phyloP scores from a whole-genome alignment of 1,284 basidiomycete genomes.

The Cryptococcus neoformans region DNA sequence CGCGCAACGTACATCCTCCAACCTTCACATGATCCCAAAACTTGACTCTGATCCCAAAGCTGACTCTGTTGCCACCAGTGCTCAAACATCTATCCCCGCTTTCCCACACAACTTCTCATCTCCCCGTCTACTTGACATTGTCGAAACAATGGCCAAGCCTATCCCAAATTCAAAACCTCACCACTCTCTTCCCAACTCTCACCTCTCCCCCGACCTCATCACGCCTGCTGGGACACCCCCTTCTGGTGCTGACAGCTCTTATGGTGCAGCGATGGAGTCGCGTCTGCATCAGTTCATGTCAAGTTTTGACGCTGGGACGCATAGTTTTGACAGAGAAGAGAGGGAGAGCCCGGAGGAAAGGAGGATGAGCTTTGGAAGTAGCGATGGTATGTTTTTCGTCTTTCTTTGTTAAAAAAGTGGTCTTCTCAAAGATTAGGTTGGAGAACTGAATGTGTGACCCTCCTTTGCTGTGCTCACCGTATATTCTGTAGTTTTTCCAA shows the following conservation, averaged over 20 bases:
- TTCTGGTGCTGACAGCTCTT: neutral
- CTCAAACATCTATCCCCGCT: no score
- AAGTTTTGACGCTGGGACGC: conserved; percentile 30
- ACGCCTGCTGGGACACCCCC: neutral
- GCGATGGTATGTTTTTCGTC: no score
- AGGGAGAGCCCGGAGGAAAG: conserved; percentile 15
- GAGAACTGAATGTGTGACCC: neutral
- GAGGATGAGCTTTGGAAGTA: conserved; percentile 9
- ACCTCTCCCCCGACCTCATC: neutral
- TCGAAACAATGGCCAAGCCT: conserved; percentile 5
- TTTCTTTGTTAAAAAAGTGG: no score
- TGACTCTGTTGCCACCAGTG: no score
- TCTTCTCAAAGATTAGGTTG: no score
- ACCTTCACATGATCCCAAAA: no score
- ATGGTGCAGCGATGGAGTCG: conserved; percentile 11
- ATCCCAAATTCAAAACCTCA: conserved; percentile 6
- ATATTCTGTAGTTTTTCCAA: conserved; percentile 9
- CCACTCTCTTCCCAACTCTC: neutral
- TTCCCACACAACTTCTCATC: no score
- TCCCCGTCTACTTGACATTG: neutral
- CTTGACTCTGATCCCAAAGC: no score
- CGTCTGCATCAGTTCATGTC: conserved; percentile 27
- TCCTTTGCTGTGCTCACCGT: neutral
- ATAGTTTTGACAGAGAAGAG: conserved; percentile 26
- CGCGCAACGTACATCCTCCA: no score